Percentiles rank a stretch among this genome's conserved stretches.
Conservation (phyloP, 2,329 filamentous ascomycete species). For the Verticillium nonalfalfae region DNA sequence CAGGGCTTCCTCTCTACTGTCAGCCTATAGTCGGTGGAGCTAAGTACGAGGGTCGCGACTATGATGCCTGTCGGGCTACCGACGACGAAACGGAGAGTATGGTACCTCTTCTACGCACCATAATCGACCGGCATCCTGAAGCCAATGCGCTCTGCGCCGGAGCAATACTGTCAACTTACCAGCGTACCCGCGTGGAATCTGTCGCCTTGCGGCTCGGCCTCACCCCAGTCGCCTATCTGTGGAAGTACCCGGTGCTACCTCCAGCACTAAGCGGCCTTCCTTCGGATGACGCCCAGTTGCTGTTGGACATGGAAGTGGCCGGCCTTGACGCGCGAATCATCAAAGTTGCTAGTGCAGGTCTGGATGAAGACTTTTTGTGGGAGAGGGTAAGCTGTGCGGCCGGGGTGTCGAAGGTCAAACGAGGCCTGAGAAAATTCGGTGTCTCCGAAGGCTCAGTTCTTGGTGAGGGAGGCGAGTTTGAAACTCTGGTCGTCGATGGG, state of each 20-base stretch:
- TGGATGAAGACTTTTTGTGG: constrained; percentile 79
- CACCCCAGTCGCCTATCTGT: constrained; percentile 77
- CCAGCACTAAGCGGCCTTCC: constrained; percentile 15
- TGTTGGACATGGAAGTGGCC: constrained; percentile 73
- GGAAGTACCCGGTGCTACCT: constrained; percentile 80
- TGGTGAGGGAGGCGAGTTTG: constrained; percentile 93
- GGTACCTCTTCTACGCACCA: constrained; percentile 61
- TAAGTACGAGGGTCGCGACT: constrained; percentile 66
- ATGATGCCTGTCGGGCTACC: constrained; percentile 32
- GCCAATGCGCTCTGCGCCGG: constrained; percentile 85
- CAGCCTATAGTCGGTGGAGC: constrained; percentile 67
- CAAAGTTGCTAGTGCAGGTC: constrained; percentile 87
- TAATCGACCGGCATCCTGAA: constrained; percentile 65
- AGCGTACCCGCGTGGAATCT: constrained; percentile 91
- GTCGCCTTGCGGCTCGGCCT: constrained; percentile 81
- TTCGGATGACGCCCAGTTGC: constrained; percentile 47
- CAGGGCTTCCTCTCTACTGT: constrained; percentile 79
- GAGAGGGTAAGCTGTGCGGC: constrained; percentile 60
- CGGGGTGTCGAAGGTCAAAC: constrained; percentile 40
- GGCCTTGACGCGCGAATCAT: constrained; percentile 86
- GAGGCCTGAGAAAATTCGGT: constrained; percentile 61
- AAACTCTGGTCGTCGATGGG: constrained; percentile 83
- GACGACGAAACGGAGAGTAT: constrained; percentile 86
- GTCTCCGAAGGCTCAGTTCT: constrained; percentile 63
- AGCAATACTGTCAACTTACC: constrained; percentile 91